Evolutionary conservation across 1,284 basidiomycete genomes (phyloP).

Genomic region (Ustilago trichophora): DNA sequence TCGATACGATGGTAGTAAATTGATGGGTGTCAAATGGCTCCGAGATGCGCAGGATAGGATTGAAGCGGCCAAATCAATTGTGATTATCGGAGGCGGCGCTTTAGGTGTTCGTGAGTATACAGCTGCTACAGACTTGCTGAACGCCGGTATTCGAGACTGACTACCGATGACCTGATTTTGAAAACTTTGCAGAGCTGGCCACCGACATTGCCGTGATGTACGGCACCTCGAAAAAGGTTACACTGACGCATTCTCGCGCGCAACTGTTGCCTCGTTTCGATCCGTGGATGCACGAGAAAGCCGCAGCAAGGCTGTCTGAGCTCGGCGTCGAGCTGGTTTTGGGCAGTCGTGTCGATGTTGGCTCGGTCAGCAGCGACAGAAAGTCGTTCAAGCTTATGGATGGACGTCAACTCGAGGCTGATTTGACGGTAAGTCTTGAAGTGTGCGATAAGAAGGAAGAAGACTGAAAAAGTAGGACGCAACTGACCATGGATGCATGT

Average conservation of each 20-base stretch:
- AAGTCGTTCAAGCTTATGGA: conserved; percentile 14
- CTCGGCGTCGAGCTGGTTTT: conserved; percentile 36
- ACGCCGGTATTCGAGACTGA: too few relatives aligned
- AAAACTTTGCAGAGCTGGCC: conserved; percentile 34
- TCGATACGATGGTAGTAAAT: conserved; percentile 29
- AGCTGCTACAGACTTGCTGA: too few relatives aligned
- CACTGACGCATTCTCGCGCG: conserved; percentile 24
- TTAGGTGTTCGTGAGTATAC: too few relatives aligned
- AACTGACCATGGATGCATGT: too few relatives aligned
- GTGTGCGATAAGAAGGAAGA: too few relatives aligned
- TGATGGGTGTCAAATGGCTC: conserved; percentile 34
- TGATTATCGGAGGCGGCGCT: conserved; percentile 43
- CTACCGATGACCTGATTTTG: too few relatives aligned
- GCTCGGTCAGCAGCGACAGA: conserved; percentile 9
- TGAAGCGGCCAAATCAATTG: conserved; percentile 16
- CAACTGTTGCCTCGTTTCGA: conserved; percentile 41
- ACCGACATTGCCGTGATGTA: conserved; percentile 40
- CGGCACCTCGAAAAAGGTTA: conserved; percentile 33
- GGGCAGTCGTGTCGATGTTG: conserved; percentile 25
- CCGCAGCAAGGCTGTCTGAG: conserved; percentile 1
- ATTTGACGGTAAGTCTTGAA: conserved; percentile 26
- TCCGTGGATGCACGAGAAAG: conserved; percentile 42
- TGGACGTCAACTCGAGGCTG: conserved; percentile 27
- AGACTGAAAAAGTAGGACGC: too few relatives aligned
- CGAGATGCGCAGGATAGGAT: conserved; percentile 34